These are phyloP conservation scores for Polygonum maritimum DNA, from an alignment of 148 eudicot species.

Conservation along the genomic window DNA sequence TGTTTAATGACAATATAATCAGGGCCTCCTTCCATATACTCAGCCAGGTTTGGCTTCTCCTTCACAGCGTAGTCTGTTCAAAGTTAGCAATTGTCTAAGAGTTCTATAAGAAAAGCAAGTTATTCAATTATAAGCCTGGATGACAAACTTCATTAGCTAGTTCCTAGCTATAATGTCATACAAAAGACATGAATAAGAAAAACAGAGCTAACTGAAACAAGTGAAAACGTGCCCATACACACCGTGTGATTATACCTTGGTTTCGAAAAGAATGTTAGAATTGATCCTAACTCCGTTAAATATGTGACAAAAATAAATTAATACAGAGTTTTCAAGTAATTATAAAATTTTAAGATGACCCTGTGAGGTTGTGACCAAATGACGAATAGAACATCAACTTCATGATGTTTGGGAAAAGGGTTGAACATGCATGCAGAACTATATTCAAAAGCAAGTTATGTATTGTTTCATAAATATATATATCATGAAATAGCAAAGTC, in stretches of 20 bases:
- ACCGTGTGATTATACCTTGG: neutral
- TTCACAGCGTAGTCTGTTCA: slow-evolving; percentile 70
- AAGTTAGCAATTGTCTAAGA: neutral
- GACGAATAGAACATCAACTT: neutral
- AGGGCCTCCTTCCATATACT: slow-evolving; percentile 91
- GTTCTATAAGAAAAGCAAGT: neutral
- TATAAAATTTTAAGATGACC: neutral
- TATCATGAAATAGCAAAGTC: neutral
- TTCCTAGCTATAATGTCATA: neutral
- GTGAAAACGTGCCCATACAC: neutral
- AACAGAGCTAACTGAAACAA: neutral
- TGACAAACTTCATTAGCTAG: neutral
- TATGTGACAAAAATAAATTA: neutral
- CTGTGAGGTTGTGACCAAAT: neutral
- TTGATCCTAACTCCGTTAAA: neutral
- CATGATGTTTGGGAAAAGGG: neutral
- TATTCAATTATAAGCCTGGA: neutral
- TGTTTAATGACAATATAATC: slow-evolving; percentile 72
- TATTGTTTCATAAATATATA: neutral
- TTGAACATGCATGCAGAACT: neutral
- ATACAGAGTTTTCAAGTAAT: neutral
- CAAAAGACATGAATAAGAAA: neutral
- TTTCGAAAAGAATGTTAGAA: neutral
- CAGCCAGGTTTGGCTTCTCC: slow-evolving; percentile 62
- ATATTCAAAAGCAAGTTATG: neutral